These are phyloP conservation scores for Taphrina wiesneri DNA, from an alignment of 1,139 yeast genomes.

Conservation along the genomic window DNA sequence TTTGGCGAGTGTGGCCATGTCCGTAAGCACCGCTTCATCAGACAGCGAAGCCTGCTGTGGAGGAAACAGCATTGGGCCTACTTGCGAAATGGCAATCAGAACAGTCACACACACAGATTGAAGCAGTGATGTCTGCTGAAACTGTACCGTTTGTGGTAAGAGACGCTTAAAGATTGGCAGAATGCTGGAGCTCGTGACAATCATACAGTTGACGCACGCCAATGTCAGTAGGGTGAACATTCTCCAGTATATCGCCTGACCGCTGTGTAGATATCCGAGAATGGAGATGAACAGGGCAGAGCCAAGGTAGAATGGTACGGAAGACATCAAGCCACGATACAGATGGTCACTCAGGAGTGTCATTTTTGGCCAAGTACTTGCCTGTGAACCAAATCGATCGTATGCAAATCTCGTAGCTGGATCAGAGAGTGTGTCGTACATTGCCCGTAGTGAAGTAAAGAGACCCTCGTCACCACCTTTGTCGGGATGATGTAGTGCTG, in stretches of 20 bases:
- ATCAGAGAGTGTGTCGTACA: slow-evolving; percentile 44
- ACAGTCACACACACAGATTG: slow-evolving; percentile 34
- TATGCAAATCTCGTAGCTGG: slow-evolving; percentile 44
- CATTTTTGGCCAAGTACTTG: slow-evolving; percentile 35
- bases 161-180: slow-evolving; percentile 23
- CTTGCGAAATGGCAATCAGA: slow-evolving; percentile 37
- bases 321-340: slow-evolving; percentile 36
- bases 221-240: slow-evolving; percentile 40
- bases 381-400: slow-evolving; percentile 45
- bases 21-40: neutral
- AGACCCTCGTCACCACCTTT: slow-evolving; percentile 41
- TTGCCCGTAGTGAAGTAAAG: slow-evolving; percentile 43
- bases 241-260: slow-evolving; percentile 43
- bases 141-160: slow-evolving; percentile 31
- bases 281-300: slow-evolving; percentile 39
- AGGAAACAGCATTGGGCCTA: slow-evolving; percentile 37
- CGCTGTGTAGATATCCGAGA: slow-evolving; percentile 40
- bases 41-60: neutral
- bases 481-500: slow-evolving; percentile 46
- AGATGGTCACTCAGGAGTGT: slow-evolving; percentile 34
- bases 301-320: slow-evolving; percentile 40
- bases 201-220: slow-evolving; percentile 39
- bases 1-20: slow-evolving; percentile 1
- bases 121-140: slow-evolving; percentile 35
- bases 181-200: slow-evolving; percentile 41